Base-by-base conservation (phyloP, 306 rosid genomes). In the Inga oerstediana region DNA sequence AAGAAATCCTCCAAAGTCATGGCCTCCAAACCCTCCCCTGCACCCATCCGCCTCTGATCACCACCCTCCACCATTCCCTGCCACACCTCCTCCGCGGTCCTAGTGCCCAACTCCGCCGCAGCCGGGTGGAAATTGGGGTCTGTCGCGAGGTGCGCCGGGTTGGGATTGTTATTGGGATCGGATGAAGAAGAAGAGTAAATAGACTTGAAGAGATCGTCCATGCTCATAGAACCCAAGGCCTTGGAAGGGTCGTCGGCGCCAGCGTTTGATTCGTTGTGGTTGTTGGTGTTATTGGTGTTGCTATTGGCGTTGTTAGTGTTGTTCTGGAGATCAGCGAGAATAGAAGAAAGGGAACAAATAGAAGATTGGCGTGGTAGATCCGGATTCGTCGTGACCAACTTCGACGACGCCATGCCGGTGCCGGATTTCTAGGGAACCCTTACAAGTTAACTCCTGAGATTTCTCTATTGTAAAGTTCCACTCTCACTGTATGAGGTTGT, bases 361-460 rank as follows among this genome's bases (percentile, higher is more conserved):
- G 93, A 90, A 3, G 97, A 89, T 75, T 91, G 87, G 12, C 89
- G 93, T 81, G 91, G 93, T 75, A 87, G 93, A 88, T 92, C 97
- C 87, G 97, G 64, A 84, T 86, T 89, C 80, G 92, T 77, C 69
- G 91, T 82, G 43, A 81, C 91, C 85, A 91, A 80, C 76, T 91
- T 91, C 70, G 95, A 81, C 84, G 91, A 88, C 83, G 93, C 91
- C 96, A 90, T 91, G 76, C 78, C 85, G 84, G 77, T 89, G 77
- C 78, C 85, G 83, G 81, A 66, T 58, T 88, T 85, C 73, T 67
- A 85, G 89, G 59, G 44, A 48, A 32, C 35, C 34, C 35, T 20
- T 27, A 22, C 12, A 22, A 74, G 68, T 22, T 35, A 34, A 30
- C 27, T 39, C 66, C 79, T 12, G 51, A 3, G 49, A 76, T 30